Conservation (phyloP, 306 rosid genomes). For the Pterocarpus macrocarpus region DNA sequence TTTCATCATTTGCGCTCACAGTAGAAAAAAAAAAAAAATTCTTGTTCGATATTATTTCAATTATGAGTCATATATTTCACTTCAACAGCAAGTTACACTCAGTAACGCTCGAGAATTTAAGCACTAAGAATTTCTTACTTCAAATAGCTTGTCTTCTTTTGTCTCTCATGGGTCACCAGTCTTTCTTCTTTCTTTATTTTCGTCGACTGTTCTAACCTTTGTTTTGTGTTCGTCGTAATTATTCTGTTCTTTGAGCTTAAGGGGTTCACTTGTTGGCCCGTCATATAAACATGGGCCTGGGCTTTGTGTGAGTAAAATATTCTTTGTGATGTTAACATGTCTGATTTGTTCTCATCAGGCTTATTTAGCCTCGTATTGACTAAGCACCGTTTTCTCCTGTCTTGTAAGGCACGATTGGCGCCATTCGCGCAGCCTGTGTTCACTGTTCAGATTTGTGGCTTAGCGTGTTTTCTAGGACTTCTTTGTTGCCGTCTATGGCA, state of each 20-base stretch:
- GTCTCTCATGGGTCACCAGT: background rate
- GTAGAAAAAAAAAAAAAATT: no score
- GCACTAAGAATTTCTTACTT: background rate
- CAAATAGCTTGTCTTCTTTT: no score
- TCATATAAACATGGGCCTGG: conserved; percentile 31
- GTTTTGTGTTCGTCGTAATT: background rate
- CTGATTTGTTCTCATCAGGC: conserved; percentile 30
- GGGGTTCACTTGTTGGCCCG: conserved; percentile 5
- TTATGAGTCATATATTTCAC: background rate
- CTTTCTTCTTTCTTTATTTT: background rate
- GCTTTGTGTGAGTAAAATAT: background rate
- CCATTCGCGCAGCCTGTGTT: conserved; percentile 49
- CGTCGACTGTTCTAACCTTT: background rate
- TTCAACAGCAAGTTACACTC: background rate
- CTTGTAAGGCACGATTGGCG: conserved; percentile 47
- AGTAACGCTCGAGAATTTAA: no score
- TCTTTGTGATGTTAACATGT: conserved; percentile 4
- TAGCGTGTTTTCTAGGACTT: conserved; percentile 53
- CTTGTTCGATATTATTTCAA: no score
- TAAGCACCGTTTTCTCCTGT: conserved; percentile 16
- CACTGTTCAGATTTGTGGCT: conserved; percentile 28
- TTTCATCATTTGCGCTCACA: no score
- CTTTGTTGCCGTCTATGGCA: conserved; percentile 47
- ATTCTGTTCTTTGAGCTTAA: background rate
- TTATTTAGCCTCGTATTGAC: conserved; percentile 45